A percentile compares a stretch with the other conserved stretches of the same genome.
Evolutionary conservation across 2,329 filamentous ascomycete genomes (phyloP).

Genomic region (Furcasterigmium sp.): DNA sequence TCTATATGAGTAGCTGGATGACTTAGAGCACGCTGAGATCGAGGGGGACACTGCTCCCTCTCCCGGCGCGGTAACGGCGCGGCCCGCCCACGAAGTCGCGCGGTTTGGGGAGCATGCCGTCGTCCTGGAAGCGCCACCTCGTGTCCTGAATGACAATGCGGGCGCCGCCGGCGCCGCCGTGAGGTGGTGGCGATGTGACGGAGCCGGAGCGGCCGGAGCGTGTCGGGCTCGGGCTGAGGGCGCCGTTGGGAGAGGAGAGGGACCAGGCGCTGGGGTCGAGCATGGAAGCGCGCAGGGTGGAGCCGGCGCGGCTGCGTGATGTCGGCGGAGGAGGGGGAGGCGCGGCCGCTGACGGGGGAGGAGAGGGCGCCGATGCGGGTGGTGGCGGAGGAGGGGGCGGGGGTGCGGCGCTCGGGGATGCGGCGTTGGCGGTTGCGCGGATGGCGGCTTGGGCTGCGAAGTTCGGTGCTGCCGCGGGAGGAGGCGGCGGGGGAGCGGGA

Average conservation of each 20-base stretch:
- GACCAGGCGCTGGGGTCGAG: conserved; percentile 76
- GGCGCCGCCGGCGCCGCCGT: conserved; percentile 19
- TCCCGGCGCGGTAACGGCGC: conserved; percentile 81
- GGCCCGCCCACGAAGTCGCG: conserved; percentile 69
- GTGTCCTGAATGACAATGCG: conserved; percentile 65
- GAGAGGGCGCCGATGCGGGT: conserved; percentile 31
- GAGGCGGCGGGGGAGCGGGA: conserved; percentile 25
- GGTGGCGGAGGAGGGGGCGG: conserved; percentile 30
- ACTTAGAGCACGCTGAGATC: conserved; percentile 60
- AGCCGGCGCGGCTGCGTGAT: conserved; percentile 32
- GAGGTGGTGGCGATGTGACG: conserved; percentile 19
- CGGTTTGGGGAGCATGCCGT: conserved; percentile 77
- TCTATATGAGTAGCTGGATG: neutral
- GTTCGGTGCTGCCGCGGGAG: conserved; percentile 23
- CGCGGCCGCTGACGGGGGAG: conserved; percentile 30
- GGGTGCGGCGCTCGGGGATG: conserved; percentile 25
- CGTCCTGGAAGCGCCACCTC: conserved; percentile 83
- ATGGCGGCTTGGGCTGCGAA: conserved; percentile 39
- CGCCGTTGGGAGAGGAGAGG: conserved; percentile 55
- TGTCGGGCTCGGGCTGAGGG: conserved; percentile 42
- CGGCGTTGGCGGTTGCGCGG: conserved; percentile 34
- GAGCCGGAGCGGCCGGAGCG: conserved; percentile 22
- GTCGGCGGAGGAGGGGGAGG: conserved; percentile 24
- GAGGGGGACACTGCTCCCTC: conserved; percentile 89
- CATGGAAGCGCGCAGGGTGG: conserved; percentile 54